Conservation (phyloP, 2,329 filamentous ascomycete species). For the Neofusicoccum ribis region DNA sequence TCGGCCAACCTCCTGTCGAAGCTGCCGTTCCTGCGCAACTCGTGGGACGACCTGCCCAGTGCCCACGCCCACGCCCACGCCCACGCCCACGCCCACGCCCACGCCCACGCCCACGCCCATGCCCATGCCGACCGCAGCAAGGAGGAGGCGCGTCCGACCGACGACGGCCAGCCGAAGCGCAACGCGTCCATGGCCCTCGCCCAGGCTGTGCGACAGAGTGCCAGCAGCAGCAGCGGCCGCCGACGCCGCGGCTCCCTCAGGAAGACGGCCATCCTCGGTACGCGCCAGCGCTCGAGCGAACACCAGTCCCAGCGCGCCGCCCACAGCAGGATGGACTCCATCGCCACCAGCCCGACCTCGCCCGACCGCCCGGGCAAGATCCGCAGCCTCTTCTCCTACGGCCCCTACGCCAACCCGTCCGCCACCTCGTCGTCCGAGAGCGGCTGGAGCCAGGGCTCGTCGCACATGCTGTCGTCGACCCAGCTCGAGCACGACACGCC, state of each 20-base stretch:
- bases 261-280: slow-evolving; percentile 81
- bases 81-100: no score
- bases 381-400: slow-evolving; percentile 29
- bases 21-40: slow-evolving; percentile 66
- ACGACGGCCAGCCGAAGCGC: slow-evolving; percentile 36
- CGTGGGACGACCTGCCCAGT: slow-evolving; percentile 33
- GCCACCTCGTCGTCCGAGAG: slow-evolving; percentile 37
- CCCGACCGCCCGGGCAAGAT: slow-evolving; percentile 21
- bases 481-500: slow-evolving; percentile 30
- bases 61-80: not conserved
- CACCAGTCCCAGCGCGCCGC: not conserved
- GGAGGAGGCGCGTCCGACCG: slow-evolving; percentile 9
- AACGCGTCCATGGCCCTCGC: slow-evolving; percentile 35
- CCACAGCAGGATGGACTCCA: not conserved
- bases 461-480: slow-evolving; percentile 13
- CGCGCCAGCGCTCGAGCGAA: slow-evolving; percentile 37
- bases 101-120: no score
- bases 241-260: slow-evolving; percentile 81
- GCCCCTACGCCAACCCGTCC: slow-evolving; percentile 36
- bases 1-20: slow-evolving; percentile 68
- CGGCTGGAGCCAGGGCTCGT: slow-evolving; percentile 24
- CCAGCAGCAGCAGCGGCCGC: slow-evolving; percentile 52
- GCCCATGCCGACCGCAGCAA: slow-evolving; percentile 22
- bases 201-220: slow-evolving; percentile 48
- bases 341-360: slow-evolving; percentile 19